Evolutionary conservation across 2,329 filamentous ascomycete genomes (phyloP).

Genomic region (Paracoccidioides lutzii): DNA sequence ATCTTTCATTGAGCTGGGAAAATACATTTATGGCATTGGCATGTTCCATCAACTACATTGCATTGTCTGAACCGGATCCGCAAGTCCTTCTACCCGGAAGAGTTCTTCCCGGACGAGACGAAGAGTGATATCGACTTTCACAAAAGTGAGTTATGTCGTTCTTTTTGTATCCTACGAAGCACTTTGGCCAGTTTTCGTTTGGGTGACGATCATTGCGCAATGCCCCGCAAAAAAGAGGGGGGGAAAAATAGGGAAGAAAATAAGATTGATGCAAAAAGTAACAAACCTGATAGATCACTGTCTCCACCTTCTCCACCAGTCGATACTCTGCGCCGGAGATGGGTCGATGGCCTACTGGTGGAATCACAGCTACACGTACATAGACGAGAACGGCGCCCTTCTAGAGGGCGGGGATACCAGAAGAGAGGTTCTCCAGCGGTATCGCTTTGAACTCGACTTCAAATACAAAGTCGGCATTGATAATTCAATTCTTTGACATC

Average conservation of each 20-base stretch:
- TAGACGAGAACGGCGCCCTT: conserved; percentile 3
- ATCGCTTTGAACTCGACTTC: too few species aligned
- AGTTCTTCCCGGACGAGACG: conserved; percentile 9
- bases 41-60: conserved; percentile 10
- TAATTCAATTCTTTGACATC: too few species aligned
- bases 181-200: too few species aligned
- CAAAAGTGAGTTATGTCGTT: conserved; percentile 11
- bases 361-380: conserved; percentile 8
- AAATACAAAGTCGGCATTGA: too few species aligned
- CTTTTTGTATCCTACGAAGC: too few species aligned
- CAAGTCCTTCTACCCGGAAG: conserved; percentile 8
- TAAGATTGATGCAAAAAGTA: too few species aligned
- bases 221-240: too few species aligned
- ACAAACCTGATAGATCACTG: conserved; percentile 7
- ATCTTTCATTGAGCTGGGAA: conserved; percentile 3
- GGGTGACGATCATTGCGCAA: too few species aligned
- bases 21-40: conserved; percentile 9
- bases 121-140: conserved; percentile 6
- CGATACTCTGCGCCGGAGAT: conserved; percentile 9
- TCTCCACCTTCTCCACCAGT: conserved; percentile 11
- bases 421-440: too few species aligned
- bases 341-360: conserved; percentile 9
- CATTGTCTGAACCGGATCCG: conserved; percentile 11
- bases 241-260: too few species aligned
- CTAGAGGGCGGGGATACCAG: too few species aligned